Conservation (phyloP, 2,329 filamentous ascomycete species). For the Curvularia sp. region DNA sequence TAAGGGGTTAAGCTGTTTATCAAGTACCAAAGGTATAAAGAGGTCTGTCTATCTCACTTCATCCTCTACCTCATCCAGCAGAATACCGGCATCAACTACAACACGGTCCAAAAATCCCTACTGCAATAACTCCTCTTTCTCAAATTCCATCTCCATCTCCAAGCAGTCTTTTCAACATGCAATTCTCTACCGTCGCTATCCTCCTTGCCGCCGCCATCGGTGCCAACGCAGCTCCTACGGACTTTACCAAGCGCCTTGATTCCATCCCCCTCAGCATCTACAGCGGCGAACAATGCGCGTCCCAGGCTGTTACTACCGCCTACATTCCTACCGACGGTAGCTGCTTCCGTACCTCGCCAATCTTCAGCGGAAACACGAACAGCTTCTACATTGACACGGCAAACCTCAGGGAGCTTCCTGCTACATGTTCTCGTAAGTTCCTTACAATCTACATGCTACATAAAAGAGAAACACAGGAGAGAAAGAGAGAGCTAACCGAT, state of each 20-base stretch:
- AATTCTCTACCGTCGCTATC: conserved; percentile 15
- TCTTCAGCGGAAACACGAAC: conserved; percentile 26
- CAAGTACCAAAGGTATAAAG: neutral
- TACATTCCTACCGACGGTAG: conserved; percentile 23
- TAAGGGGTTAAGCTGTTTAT: neutral
- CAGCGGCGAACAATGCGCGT: conserved; percentile 20
- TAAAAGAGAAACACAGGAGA: neutral
- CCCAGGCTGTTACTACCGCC: conserved; percentile 16
- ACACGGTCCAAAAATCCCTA: neutral
- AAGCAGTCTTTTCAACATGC: conserved; percentile 15
- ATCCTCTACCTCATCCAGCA: neutral
- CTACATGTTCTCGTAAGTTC: conserved; percentile 24
- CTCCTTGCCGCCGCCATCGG: conserved; percentile 17
- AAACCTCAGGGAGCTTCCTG: conserved; percentile 10
- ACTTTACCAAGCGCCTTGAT: conserved; percentile 15
- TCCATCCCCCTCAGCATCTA: conserved; percentile 26
- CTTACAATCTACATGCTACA: neutral
- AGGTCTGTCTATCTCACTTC: neutral
- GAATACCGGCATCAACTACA: neutral
- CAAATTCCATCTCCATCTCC: neutral
- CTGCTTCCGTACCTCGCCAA: conserved; percentile 25
- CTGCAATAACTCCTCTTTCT: neutral
- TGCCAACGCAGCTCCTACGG: conserved; percentile 22
- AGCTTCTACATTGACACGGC: conserved; percentile 7
- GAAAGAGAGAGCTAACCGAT: neutral